Conservation (phyloP, 2,329 filamentous ascomycete genomes). For the Colletotrichum graminicola region DNA sequence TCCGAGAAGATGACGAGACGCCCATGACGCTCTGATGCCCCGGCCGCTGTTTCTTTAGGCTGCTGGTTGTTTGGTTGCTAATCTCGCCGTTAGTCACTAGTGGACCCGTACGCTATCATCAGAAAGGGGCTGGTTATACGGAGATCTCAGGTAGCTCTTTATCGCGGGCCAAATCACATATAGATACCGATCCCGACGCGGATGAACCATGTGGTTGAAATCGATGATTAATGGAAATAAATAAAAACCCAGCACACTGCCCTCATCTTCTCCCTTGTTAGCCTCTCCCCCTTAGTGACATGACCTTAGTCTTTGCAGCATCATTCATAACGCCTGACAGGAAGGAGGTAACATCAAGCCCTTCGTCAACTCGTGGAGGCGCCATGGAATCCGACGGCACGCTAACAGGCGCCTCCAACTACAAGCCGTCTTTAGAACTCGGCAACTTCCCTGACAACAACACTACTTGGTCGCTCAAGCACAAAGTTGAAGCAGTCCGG, state of each 20-base stretch:
- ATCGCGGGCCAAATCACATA: constrained; percentile 15
- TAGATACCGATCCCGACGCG: constrained; percentile 21
- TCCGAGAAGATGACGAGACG: constrained; percentile 19
- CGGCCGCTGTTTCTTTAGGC: not conserved
- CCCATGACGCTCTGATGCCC: not conserved
- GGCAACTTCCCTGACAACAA: constrained; percentile 1
- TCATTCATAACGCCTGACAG: constrained; percentile 19
- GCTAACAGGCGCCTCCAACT: constrained; percentile 31
- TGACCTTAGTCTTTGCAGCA: not conserved
- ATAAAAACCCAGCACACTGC: not conserved
- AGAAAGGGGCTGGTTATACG: constrained; percentile 1
- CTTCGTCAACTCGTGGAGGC: constrained; percentile 17
- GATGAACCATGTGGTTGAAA: not conserved
- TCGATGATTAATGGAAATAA: not conserved
- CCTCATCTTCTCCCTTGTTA: not conserved
- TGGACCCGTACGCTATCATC: constrained; percentile 12
- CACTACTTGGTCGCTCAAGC: constrained; percentile 62
- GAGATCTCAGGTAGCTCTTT: constrained; percentile 22
- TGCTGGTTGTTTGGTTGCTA: not conserved
- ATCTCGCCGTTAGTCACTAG: constrained; percentile 11
- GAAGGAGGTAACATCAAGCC: constrained; percentile 7
- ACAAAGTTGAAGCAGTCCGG: constrained; percentile 58
- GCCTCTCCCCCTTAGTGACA: not conserved
- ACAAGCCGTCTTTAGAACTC: constrained; percentile 37
- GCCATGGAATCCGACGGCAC: constrained; percentile 42